Evolutionary conservation across 2,329 filamentous ascomycete genomes (phyloP).

Genomic region (Penicillium frequentans): DNA sequence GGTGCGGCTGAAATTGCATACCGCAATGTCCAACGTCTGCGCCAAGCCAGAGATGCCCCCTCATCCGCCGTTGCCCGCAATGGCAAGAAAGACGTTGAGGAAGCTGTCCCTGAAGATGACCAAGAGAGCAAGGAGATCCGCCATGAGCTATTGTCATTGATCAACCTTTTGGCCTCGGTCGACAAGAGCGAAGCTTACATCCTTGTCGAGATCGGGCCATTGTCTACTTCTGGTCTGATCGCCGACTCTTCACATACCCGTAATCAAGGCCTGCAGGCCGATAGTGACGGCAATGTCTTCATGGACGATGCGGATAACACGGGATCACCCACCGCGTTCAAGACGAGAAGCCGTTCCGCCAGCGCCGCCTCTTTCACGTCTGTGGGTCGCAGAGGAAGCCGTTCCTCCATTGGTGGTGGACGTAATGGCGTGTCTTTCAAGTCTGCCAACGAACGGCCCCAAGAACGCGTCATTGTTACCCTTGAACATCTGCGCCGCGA

Average conservation of each 20-base stretch:
- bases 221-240: slow-evolving; percentile 5
- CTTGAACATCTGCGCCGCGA: slow-evolving; percentile 82
- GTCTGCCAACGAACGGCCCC: slow-evolving; percentile 24
- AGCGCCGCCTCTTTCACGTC: slow-evolving; percentile 20
- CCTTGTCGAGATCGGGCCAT: slow-evolving; percentile 49
- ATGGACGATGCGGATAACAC: slow-evolving; percentile 37
- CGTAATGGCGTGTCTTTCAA: slow-evolving; percentile 13
- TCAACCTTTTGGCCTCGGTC: slow-evolving; percentile 89
- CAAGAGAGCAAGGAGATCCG: slow-evolving; percentile 55
- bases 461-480: slow-evolving; percentile 76
- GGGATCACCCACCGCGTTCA: slow-evolving; percentile 16
- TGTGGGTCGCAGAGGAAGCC: slow-evolving; percentile 21
- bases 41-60: slow-evolving; percentile 35
- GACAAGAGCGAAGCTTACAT: slow-evolving; percentile 77
- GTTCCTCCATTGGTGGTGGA: slow-evolving; percentile 16
- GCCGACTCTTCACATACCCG: slow-evolving; percentile 41
- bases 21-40: slow-evolving; percentile 55
- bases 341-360: slow-evolving; percentile 19
- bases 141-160: slow-evolving; percentile 81
- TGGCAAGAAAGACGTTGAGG: slow-evolving; percentile 33
- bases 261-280: slow-evolving; percentile 44
- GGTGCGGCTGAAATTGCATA: slow-evolving; percentile 65
- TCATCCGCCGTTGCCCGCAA: slow-evolving; percentile 38
- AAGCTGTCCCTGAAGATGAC: slow-evolving; percentile 36
- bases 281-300: slow-evolving; percentile 41